Evolutionary conservation across 768 basidiomycete genomes (phyloP), one percentile per base, ranked within the genome.

Genomic region (Chlorophyllum brunneum): DNA sequence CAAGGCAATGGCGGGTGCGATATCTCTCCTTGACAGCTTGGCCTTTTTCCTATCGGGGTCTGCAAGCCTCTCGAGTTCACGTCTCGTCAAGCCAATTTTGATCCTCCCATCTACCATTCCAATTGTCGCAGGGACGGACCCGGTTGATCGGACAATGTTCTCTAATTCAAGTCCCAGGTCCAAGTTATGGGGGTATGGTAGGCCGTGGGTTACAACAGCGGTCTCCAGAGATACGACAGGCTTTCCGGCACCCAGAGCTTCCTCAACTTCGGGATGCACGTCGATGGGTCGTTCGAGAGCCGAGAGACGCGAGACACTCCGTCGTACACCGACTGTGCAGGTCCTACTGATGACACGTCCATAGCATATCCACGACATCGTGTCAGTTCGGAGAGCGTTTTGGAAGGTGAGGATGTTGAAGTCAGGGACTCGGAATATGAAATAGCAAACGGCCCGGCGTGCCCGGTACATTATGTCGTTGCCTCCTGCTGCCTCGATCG

Each of bases 211-310:
- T 54, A 97, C 83, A 48, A 98, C 80, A 1, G 95, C 86, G 1
- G 88, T 91, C 66, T 98, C 95, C 9, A 98, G 80, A 10, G 95
- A 94, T 9, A 98, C 92, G 39, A 98, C 75, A 16, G 93, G 83
- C 55, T 70, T 73, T 8, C 75, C 70, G 36, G 75, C 70, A 3
- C 76, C 72, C 18, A 95, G 74, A 3, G 95, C 94, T 50, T 94
- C 79, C 56, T 86, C 72, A 27, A 98, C 85, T 65, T 98, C 94
- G 7, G 88, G 86, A 48, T 86, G 85, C 27, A 92, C 64, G 65
- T 92, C 89, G 9, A 92, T 48, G 3, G 75, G 71, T 9, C 59
- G 59, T 41, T 53, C 59, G 36, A 57, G 34, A 20, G 44, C 27
- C 36, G 37, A 53, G 24, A 53, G 51, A 30, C 51, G 51, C 44